These are phyloP conservation scores for Emergomyces orientalis DNA, from an alignment of 2,329 filamentous ascomycete genomes.

Conservation along the genomic window DNA sequence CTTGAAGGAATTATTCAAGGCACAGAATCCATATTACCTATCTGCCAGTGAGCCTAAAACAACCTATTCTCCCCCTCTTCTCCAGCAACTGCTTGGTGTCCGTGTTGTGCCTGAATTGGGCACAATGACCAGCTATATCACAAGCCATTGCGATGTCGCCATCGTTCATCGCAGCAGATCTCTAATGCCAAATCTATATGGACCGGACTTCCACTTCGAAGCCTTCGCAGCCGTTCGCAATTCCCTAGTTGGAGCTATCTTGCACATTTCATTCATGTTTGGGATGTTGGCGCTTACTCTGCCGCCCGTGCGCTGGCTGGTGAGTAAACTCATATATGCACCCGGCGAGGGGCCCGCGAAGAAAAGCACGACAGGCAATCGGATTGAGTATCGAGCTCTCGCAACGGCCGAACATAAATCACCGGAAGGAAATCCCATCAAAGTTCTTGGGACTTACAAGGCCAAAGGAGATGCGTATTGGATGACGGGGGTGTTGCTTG, in stretches of 20 bases:
- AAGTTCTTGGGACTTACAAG: slow-evolving; percentile 34
- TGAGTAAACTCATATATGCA: slow-evolving; percentile 40
- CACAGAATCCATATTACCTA: slow-evolving; percentile 43
- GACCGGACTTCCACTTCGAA: slow-evolving; percentile 48
- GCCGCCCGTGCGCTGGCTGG: slow-evolving; percentile 45
- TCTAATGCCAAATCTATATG: slow-evolving; percentile 49
- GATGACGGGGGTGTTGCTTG: slow-evolving; percentile 36
- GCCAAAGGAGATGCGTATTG: slow-evolving; percentile 37
- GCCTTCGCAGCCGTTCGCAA: slow-evolving; percentile 48
- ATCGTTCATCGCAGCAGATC: slow-evolving; percentile 54
- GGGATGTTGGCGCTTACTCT: slow-evolving; percentile 40
- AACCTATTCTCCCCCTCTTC: slow-evolving; percentile 21
- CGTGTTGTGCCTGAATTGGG: slow-evolving; percentile 48
- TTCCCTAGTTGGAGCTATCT: slow-evolving; percentile 37
- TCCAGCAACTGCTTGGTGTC: slow-evolving; percentile 40
- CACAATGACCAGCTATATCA: slow-evolving; percentile 46
- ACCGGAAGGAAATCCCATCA: slow-evolving; percentile 22
- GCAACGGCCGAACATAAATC: slow-evolving; percentile 34
- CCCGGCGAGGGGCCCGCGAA: slow-evolving; percentile 43
- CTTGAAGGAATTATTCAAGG: slow-evolving; percentile 37
- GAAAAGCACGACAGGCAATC: slow-evolving; percentile 34
- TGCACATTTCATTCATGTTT: slow-evolving; percentile 43
- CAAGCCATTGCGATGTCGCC: slow-evolving; percentile 45
- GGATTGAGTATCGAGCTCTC: slow-evolving; percentile 37
- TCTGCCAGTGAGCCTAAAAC: slow-evolving; percentile 25